Conservation (phyloP, 805 yeast species). For the Ascoidea rubescens region DNA sequence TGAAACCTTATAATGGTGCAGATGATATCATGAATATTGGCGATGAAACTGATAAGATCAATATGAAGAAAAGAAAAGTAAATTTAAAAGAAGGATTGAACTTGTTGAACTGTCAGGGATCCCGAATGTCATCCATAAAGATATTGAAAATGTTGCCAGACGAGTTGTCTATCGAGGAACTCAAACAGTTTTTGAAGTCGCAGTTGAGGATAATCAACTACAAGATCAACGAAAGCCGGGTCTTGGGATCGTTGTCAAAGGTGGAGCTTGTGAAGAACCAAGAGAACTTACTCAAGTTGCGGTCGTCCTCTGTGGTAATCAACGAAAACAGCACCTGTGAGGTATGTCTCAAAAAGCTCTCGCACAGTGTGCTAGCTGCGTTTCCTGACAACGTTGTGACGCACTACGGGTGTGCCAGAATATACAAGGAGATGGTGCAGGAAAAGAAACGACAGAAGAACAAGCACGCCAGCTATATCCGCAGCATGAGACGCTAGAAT, state of each 20-base stretch:
- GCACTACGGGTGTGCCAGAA: constrained; percentile 23
- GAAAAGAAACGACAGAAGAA: neutral
- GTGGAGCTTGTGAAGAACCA: constrained; percentile 23
- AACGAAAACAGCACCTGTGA: constrained; percentile 19
- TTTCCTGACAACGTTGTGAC: constrained; percentile 18
- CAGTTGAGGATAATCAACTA: constrained; percentile 16
- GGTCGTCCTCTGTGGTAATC: constrained; percentile 16
- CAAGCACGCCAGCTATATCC: too few species aligned
- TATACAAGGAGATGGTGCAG: neutral
- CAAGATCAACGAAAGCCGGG: constrained; percentile 15
- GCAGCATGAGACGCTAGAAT: too few species aligned
- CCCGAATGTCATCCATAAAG: constrained; percentile 22
- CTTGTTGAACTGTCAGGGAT: constrained; percentile 22
- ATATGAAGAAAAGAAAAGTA: constrained; percentile 1
- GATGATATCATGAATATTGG: too few species aligned
- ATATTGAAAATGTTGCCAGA: constrained; percentile 1
- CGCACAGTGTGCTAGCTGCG: constrained; percentile 23
- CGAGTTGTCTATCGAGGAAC: constrained; percentile 2
- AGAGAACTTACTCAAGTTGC: constrained; percentile 19
- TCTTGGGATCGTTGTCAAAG: constrained; percentile 22
- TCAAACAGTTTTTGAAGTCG: constrained; percentile 17
- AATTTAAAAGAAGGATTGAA: constrained; percentile 20
- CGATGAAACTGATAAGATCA: constrained; percentile 8
- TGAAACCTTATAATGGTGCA: constrained; percentile 13
- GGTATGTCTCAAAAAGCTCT: constrained; percentile 23